Base-by-base conservation (phyloP, 2,329 filamentous ascomycete genomes). In the Claviceps sorghi region DNA sequence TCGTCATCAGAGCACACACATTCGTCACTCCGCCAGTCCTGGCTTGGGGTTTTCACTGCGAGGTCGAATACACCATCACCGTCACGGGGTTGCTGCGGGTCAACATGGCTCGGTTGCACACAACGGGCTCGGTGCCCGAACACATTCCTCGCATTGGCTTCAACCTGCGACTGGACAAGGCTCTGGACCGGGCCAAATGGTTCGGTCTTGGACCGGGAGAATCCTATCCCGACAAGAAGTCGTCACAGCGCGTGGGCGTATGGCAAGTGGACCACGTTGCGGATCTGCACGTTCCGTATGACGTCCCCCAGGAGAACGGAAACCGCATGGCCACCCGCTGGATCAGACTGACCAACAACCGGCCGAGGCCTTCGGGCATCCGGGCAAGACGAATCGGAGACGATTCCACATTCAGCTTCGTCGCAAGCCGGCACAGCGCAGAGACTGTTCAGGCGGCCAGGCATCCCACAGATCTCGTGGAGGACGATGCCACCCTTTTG, bases 271-370 rank as follows among this genome's bases (percentile, higher is more conserved):
- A 60, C 1, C 64, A 61, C 1, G 65, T 81, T 1, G 67, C 71
- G 1, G 70, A 74, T 0, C 69, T 86, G 29, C 75, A 77, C 60
- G 72, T 74, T 0, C 68, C 71, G 1, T 85, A 84, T 58, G 83
- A 86, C 19, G 79, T 80, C 22, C 83, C 83, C 0, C 83, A 87
- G 61, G 83, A 86, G 58, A 79, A 76, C 50, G 79, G 80, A 1
- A 86, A 86, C 61, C 70, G 78, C 15, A 78, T 77, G 52, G 78
- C 78, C 36, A 77, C 76, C 0, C 69, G 77, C 7, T 85, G 79
- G 76, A 64, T 84, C 4, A 65, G 66, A 15, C 53, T 73, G 7
- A 59, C 52, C 3, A 53, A 64, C 9, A 2, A 40, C 29, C 44
- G 19, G 36, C 50, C 50, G 11, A 17, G 5, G 17, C 45, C 58